Evolutionary conservation across 768 basidiomycete genomes (phyloP).

Genomic region (Saitozyma podzolica): DNA sequence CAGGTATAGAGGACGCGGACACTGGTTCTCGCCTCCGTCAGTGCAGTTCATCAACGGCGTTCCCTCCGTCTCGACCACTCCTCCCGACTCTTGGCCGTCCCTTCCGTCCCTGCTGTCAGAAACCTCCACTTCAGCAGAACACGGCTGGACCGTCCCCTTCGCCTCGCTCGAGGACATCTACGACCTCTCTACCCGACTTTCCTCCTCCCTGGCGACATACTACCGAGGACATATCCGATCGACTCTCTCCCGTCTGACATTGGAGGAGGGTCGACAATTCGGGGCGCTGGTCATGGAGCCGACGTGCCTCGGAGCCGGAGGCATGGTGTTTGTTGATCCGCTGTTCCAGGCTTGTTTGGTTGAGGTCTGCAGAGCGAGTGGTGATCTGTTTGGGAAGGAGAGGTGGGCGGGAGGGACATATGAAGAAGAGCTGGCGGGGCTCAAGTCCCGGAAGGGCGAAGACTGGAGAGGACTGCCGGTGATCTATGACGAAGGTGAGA

Average conservation of each 20-base stretch:
- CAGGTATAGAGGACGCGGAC: constrained; percentile 76
- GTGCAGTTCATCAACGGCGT: constrained; percentile 67
- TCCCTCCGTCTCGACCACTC: constrained; percentile 41
- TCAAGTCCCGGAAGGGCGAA: constrained; percentile 12
- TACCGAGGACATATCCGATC: constrained; percentile 66
- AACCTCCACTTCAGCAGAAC: background rate
- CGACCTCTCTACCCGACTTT: constrained; percentile 65
- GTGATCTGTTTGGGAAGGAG: constrained; percentile 44
- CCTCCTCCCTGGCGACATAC: constrained; percentile 62
- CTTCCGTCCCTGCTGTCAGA: constrained; percentile 17
- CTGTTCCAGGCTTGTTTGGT: constrained; percentile 87
- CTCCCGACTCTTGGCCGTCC: constrained; percentile 41
- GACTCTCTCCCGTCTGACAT: constrained; percentile 58
- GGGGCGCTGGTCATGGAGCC: constrained; percentile 85
- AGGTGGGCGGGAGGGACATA: constrained; percentile 24
- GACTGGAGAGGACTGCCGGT: constrained; percentile 76
- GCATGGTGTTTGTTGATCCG: constrained; percentile 96
- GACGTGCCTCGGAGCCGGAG: constrained; percentile 88
- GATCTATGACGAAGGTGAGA: constrained; percentile 75
- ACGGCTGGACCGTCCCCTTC: constrained; percentile 47
- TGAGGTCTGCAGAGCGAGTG: constrained; percentile 67
- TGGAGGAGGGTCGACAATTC: constrained; percentile 51
- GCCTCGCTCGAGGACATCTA: constrained; percentile 66
- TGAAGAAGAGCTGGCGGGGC: constrained; percentile 10
- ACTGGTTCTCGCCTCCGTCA: constrained; percentile 88